Evolutionary conservation across 441 rosid species (phyloP), one percentile per base, ranked within the genome.

Genomic region (Eutrema salsugineum): DNA sequence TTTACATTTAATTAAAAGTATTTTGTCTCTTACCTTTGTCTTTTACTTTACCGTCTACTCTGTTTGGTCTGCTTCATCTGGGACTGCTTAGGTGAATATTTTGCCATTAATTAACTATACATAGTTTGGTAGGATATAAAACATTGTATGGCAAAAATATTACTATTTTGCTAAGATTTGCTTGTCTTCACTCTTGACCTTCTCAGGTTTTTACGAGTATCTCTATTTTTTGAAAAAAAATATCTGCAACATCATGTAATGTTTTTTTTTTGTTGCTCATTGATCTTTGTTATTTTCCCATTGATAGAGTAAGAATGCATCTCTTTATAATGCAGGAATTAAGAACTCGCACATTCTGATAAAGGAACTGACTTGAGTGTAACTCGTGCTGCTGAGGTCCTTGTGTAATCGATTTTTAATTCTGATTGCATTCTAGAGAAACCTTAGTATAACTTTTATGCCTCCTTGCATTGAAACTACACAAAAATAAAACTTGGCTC

Each of bases 301-400:
- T 43, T 64, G 39, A 24, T 42, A n/a, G 35, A 7, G 47, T 56
- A 48, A 6, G 33, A 63, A 20, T 1, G 42, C 42, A 7, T 61
- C 5, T 44, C 50, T 10, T 43, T 35, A 32, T 66, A 58, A 75
- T 81, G 79, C 84, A 95, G 98, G 99, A 64, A 91, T 87, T 58
- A 92, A 83, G 80, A 83, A 87, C 78, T 67, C 91, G 63, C 62
- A 51, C 67, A 67, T 89, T 77, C 81, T 75, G 59, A 85, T 91
- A 70, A 81, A 79, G 30, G 87, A 77, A 78, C 79, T 58, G 98
- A 91, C 74, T 73, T 95, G 73, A 66, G 56, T 59, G 83, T 81
- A 83, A 82, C 90, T 66, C 81, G 88, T 36, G 88, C 85, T 16
- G 99, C 91, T 79, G 92, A 92, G 98, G 98, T 95, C 86, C 63